Conservation (phyloP, 2,329 filamentous ascomycete species). For the Tolypocladium ophioglossoides region DNA sequence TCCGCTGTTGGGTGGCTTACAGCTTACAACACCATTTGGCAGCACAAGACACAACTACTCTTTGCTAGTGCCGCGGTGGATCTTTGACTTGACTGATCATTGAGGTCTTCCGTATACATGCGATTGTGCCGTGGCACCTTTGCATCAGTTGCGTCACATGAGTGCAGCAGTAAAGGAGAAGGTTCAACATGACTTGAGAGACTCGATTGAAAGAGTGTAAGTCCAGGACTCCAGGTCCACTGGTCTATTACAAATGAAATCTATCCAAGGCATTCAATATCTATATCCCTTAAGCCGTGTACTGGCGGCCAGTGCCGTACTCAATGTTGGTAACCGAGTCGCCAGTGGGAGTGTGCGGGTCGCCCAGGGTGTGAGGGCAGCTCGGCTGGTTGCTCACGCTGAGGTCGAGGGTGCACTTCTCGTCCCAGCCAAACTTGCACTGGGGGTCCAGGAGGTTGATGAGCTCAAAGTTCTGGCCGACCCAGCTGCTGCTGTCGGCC, state of each 20-base stretch:
- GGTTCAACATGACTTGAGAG: no score
- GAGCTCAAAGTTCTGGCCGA: conserved; percentile 40
- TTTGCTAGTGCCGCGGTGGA: background rate
- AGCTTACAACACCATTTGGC: background rate
- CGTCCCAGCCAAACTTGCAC: conserved; percentile 39
- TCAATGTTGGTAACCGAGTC: conserved; percentile 39
- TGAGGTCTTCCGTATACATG: background rate
- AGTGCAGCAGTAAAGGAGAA: background rate
- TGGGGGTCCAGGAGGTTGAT: conserved; percentile 42
- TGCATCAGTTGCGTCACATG: background rate
- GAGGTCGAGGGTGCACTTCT: conserved; percentile 38
- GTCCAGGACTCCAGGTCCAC: background rate
- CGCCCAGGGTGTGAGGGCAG: conserved; percentile 36
- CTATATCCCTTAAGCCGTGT: conserved; percentile 7
- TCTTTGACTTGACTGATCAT: no score
- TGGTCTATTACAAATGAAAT: background rate
- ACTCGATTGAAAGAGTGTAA: background rate
- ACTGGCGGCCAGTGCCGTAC: conserved; percentile 36
- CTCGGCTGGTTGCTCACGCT: conserved; percentile 38
- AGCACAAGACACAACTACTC: background rate
- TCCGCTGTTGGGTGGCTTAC: no score
- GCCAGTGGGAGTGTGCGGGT: conserved; percentile 8
- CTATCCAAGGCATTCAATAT: background rate
- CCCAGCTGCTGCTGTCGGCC: conserved; percentile 33
- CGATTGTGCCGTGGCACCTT: background rate